These are phyloP conservation scores for Conoideocrella luteorostrata DNA, from an alignment of 2,329 filamentous ascomycete genomes.

Conservation along the genomic window DNA sequence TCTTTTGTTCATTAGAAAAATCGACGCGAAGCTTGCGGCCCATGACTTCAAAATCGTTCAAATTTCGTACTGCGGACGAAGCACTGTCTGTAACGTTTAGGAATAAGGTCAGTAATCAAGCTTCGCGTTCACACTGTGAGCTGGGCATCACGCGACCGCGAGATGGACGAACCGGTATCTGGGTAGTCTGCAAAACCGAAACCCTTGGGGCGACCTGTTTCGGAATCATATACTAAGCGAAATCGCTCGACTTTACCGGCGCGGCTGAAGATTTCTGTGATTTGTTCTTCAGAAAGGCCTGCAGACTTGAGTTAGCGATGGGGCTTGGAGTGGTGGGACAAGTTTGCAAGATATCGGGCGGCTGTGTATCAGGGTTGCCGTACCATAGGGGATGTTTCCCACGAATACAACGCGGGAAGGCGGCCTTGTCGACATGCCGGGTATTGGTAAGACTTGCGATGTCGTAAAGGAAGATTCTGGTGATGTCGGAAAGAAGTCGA, in stretches of 20 bases:
- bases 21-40: conserved; percentile 90
- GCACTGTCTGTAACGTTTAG: conserved; percentile 58
- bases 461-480: neutral
- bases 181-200: conserved; percentile 97
- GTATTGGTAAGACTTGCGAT: neutral
- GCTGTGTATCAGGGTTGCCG: conserved; percentile 12
- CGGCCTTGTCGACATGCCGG: conserved; percentile 62
- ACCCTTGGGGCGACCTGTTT: conserved; percentile 89
- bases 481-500: neutral
- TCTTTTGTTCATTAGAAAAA: conserved; percentile 87
- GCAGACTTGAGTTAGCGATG: conserved; percentile 16
- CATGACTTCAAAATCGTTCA: conserved; percentile 95
- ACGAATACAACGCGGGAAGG: conserved; percentile 77
- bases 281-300: conserved; percentile 95
- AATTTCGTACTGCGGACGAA: conserved; percentile 86
- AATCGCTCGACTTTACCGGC: conserved; percentile 90
- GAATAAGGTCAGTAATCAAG: conserved; percentile 16
- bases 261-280: conserved; percentile 85
- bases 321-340: neutral
- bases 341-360: conserved; percentile 3
- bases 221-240: conserved; percentile 88
- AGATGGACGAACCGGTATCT: conserved; percentile 69
- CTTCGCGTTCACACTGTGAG: too few species aligned
- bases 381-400: conserved; percentile 79
- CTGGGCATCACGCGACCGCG: too few species aligned